A percentile compares a stretch with the other conserved stretches of the same genome.
These are phyloP conservation scores for Stropharia rugosoannulata DNA, from an alignment of 768 basidiomycete genomes.

Conservation along the genomic window DNA sequence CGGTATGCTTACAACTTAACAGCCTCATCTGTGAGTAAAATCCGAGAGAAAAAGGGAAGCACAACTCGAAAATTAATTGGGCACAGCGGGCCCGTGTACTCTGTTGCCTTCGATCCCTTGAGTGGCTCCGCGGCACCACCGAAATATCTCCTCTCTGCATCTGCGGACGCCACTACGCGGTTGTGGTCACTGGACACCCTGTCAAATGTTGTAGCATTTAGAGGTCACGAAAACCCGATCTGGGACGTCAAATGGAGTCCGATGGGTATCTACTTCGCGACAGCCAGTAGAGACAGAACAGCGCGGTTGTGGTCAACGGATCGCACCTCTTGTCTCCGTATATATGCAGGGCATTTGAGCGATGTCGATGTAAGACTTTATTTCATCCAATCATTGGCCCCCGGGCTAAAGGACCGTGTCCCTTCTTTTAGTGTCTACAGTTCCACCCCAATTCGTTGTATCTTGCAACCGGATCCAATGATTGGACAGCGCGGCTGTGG, in stretches of 20 bases:
- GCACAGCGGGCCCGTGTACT: constrained; percentile 96
- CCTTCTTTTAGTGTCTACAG: constrained; percentile 68
- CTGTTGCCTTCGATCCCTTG: constrained; percentile 89
- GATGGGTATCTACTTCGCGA: constrained; percentile 97
- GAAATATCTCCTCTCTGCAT: constrained; percentile 85
- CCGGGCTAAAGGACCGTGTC: neutral
- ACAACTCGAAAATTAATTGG: constrained; percentile 95
- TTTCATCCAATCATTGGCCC: constrained; percentile 2
- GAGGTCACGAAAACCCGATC: constrained; percentile 95
- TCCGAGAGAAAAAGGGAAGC: constrained; percentile 78
- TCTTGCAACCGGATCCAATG: constrained; percentile 94
- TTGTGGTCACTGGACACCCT: constrained; percentile 96
- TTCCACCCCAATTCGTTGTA: constrained; percentile 99
- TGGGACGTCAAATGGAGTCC: constrained; percentile 99
- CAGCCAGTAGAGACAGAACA: constrained; percentile 89
- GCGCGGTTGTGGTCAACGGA: constrained; percentile 97
- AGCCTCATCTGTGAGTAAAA: constrained; percentile 63
- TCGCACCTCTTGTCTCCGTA: constrained; percentile 76
- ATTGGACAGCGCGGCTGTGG: constrained; percentile 96
- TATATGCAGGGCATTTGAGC: constrained; percentile 94
- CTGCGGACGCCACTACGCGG: constrained; percentile 87
- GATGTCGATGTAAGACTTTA: constrained; percentile 85
- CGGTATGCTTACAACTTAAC: neutral
- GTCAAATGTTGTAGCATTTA: constrained; percentile 89
- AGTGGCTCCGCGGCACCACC: constrained; percentile 86